Evolutionary conservation across 1,284 basidiomycete species (phyloP).

Genomic region (Ustilago xerochloae): DNA sequence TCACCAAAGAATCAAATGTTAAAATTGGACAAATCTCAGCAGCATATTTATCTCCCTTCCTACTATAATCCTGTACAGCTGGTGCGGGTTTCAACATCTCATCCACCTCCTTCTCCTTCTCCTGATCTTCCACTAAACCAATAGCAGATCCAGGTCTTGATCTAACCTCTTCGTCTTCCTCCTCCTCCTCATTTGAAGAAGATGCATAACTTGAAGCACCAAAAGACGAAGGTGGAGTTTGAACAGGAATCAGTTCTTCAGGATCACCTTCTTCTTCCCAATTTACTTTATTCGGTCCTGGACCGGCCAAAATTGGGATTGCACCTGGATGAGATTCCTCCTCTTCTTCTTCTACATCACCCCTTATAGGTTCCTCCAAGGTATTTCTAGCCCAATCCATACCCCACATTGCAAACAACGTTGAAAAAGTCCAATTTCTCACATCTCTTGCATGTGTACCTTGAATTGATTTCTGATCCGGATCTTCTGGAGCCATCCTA

Average conservation of each 20-base stretch:
- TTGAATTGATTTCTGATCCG: constrained; percentile 48
- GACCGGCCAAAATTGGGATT: constrained; percentile 32
- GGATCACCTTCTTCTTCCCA: constrained; percentile 53
- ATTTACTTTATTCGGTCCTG: constrained; percentile 40
- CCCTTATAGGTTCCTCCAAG: constrained; percentile 40
- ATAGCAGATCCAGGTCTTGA: constrained; percentile 46
- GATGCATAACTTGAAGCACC: constrained; percentile 34
- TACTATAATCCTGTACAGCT: constrained; percentile 48
- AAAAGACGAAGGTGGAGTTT: constrained; percentile 50
- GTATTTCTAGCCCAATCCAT: constrained; percentile 59
- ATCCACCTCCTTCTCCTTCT: constrained; percentile 20
- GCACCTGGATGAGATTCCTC: constrained; percentile 4
- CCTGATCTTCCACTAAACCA: constrained; percentile 14
- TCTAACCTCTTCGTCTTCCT: constrained; percentile 38
- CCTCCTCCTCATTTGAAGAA: constrained; percentile 35
- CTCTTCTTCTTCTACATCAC: constrained; percentile 5
- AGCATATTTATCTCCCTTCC: constrained; percentile 45
- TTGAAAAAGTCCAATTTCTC: constrained; percentile 41
- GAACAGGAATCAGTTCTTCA: constrained; percentile 56
- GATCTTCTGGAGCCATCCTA: constrained; percentile 50
- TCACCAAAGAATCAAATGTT: constrained; percentile 35
- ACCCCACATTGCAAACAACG: constrained; percentile 55
- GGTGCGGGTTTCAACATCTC: constrained; percentile 46
- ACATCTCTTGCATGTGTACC: constrained; percentile 42
- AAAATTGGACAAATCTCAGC: constrained; percentile 44